phyloP scores from a whole-genome alignment of 2,329 filamentous ascomycete species.

The Fusarium abutilonis region DNA sequence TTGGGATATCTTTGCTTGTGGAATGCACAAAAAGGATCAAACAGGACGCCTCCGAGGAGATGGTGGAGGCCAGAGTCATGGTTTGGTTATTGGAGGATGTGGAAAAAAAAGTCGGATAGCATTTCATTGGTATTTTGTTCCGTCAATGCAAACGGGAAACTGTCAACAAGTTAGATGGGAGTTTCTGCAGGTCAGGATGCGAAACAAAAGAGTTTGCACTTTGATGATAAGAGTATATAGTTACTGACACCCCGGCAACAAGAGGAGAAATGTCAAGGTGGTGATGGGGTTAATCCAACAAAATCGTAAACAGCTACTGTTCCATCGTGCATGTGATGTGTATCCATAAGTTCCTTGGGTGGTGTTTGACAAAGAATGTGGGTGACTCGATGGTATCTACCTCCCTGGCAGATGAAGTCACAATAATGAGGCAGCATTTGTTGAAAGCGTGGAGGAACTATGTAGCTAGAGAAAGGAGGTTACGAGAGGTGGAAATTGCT shows the following conservation, averaged over 20 bases:
- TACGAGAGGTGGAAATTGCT: background rate
- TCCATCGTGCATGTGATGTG: constrained; percentile 10
- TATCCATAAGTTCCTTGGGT: no score
- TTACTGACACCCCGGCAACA: constrained; percentile 26
- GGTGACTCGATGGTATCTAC: constrained; percentile 18
- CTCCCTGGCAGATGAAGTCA: constrained; percentile 28
- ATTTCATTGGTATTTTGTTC: constrained; percentile 28
- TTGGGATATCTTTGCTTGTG: constrained; percentile 26
- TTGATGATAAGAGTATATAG: constrained; percentile 44
- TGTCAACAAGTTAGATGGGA: constrained; percentile 31
- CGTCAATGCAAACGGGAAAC: constrained; percentile 25
- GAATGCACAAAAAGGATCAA: constrained; percentile 35
- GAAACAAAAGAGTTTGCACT: constrained; percentile 36
- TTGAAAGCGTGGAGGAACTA: constrained; percentile 23
- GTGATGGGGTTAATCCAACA: constrained; percentile 29
- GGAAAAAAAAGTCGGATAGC: constrained; percentile 39
- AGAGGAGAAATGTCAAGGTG: constrained; percentile 16
- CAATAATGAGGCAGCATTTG: constrained; percentile 24
- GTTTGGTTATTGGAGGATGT: constrained; percentile 39
- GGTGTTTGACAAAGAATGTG: constrained; percentile 13
- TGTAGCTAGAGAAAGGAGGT: constrained; percentile 5
- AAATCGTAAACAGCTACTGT: constrained; percentile 25
- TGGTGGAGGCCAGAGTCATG: constrained; percentile 17
- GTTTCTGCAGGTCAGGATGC: constrained; percentile 38
- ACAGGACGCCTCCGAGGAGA: constrained; percentile 30